These are phyloP conservation scores for Aspergillus novofumigatus DNA, from an alignment of 2,329 filamentous ascomycete species.

Conservation along the genomic window DNA sequence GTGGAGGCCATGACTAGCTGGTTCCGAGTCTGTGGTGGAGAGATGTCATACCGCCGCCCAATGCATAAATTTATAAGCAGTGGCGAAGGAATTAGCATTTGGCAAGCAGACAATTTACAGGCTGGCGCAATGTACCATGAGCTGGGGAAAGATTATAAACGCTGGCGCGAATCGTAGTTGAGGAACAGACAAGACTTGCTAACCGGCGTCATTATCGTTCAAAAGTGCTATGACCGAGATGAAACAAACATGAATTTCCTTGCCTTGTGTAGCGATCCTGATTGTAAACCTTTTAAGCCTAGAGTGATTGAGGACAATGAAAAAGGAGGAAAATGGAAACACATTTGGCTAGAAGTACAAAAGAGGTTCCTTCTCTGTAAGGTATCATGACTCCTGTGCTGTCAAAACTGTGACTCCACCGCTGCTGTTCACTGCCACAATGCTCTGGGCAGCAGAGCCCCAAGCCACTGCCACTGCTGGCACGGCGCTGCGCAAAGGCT, in stretches of 20 bases:
- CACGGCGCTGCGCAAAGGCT: constrained; percentile 73
- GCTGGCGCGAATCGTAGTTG: neutral
- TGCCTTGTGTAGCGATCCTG: neutral
- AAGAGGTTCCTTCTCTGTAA: constrained; percentile 9
- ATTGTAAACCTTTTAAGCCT: neutral
- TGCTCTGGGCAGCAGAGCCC: constrained; percentile 68
- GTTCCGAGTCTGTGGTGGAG: constrained; percentile 13
- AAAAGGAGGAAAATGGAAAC: neutral
- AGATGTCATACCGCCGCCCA: constrained; percentile 13
- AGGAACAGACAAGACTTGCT: neutral
- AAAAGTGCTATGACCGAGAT: neutral
- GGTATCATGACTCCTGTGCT: constrained; percentile 45
- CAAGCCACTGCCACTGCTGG: constrained; percentile 71
- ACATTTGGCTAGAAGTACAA: constrained; percentile 22
- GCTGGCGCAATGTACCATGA: neutral
- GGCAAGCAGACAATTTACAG: neutral
- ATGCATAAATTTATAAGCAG: neutral
- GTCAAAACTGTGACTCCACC: constrained; percentile 71
- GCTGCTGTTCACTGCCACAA: constrained; percentile 70
- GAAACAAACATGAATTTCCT: neutral
- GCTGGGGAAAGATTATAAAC: neutral
- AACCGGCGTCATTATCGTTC: neutral
- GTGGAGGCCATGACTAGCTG: constrained; percentile 16
- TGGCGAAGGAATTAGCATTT: neutral
- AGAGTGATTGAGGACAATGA: neutral